These are phyloP conservation scores for Colletotrichum caudatum DNA, from an alignment of 2,329 filamentous ascomycete species.

Conservation along the genomic window DNA sequence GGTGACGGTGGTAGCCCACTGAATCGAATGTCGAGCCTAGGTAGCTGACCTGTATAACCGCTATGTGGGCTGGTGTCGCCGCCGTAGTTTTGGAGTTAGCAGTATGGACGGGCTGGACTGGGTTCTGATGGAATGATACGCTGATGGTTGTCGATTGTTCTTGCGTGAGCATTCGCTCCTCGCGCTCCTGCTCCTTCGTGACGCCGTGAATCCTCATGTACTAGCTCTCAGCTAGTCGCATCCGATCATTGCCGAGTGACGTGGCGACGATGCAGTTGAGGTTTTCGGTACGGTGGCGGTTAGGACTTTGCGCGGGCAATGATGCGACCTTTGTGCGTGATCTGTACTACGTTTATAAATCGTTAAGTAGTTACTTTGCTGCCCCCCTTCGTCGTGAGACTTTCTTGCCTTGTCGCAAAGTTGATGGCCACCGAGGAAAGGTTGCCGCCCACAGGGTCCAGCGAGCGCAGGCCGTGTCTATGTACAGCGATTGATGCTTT, in stretches of 20 bases:
- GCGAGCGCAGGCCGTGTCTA: neutral
- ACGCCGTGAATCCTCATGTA: neutral
- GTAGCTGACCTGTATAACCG: neutral
- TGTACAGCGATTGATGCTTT: slow-evolving; percentile 7
- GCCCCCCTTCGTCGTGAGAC: neutral
- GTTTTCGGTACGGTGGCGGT: slow-evolving; percentile 9
- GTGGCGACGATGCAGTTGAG: neutral
- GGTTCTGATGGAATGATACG: neutral
- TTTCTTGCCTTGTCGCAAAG: neutral
- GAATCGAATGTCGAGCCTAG: neutral
- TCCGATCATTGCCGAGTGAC: neutral
- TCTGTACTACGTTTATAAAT: slow-evolving; percentile 3
- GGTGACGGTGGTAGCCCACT: neutral
- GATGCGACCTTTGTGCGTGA: slow-evolving; percentile 18
- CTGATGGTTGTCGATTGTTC: slow-evolving; percentile 5
- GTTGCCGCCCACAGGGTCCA: neutral
- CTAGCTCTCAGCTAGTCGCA: slow-evolving; percentile 4
- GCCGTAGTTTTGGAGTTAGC: neutral
- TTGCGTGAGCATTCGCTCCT: neutral
- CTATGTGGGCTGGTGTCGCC: neutral
- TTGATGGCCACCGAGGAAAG: neutral
- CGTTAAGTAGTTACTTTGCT: slow-evolving; percentile 1
- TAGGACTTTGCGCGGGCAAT: slow-evolving; percentile 8
- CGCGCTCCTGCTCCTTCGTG: neutral
- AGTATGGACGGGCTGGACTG: slow-evolving; percentile 3